phyloP scores from a whole-genome alignment of 306 rosid species.

The Medicago truncatula region DNA sequence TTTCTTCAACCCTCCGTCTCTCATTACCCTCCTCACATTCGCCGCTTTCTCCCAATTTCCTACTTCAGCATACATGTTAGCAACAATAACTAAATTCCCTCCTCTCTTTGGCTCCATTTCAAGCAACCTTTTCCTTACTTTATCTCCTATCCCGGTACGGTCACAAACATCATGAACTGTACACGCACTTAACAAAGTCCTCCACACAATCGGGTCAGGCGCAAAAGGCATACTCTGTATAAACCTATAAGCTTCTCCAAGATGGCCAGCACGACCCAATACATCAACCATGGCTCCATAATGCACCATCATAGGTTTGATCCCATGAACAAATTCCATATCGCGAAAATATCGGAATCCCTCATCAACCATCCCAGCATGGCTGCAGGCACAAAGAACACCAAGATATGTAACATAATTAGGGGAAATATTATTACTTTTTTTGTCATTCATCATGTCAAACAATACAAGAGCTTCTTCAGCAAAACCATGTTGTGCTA shows the following conservation, averaged over 20 bases:
- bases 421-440: constrained; percentile 52
- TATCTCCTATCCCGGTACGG: constrained; percentile 55
- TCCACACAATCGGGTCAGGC: constrained; percentile 77
- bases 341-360: constrained; percentile 66
- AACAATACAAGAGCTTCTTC: constrained; percentile 74
- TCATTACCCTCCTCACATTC: constrained; percentile 66
- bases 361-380: constrained; percentile 72
- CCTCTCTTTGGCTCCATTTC: constrained; percentile 80
- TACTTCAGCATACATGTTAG: constrained; percentile 80
- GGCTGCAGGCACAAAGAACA: constrained; percentile 90
- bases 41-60: constrained; percentile 94
- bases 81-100: constrained; percentile 78
- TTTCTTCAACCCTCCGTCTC: constrained; percentile 73
- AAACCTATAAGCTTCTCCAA: constrained; percentile 74
- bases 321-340: constrained; percentile 70
- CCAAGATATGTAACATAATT: constrained; percentile 88
- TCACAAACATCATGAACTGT: constrained; percentile 54
- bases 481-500: constrained; percentile 87
- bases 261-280: constrained; percentile 73
- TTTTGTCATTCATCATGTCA: constrained; percentile 44
- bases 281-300: constrained; percentile 89
- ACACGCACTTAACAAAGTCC: constrained; percentile 86
- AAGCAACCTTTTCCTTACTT: constrained; percentile 72
- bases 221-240: constrained; percentile 65
- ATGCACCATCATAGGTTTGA: constrained; percentile 75